Base-by-base conservation (phyloP, 2,329 filamentous ascomycete genomes). In the Colletotrichum endophyticum region DNA sequence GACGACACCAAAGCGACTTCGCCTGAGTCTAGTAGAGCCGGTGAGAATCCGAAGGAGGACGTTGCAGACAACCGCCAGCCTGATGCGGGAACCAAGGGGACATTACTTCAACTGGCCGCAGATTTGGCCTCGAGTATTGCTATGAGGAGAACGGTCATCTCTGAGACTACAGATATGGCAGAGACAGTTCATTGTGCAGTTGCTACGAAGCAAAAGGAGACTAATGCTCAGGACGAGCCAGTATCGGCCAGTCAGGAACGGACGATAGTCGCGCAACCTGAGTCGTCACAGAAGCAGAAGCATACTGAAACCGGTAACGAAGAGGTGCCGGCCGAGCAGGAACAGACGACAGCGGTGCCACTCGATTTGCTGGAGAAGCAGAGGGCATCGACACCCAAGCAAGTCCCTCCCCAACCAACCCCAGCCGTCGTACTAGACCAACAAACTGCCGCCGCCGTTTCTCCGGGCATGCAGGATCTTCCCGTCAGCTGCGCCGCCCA, bases 1-100 rank as follows among this genome's bases (percentile, higher is more conserved):
- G 71, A 74, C 66, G 74, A 70, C 28, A 76, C 74, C 9, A 74
- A 66, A 27, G 74, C 57, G 15, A 76, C 70, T 7, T 70, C 71
- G 22, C 71, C 74, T 8, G 57, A 69, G 57, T 63, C 66, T 8
- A 66, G 16, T 27, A 19, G 27, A 69, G 16, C 8, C 39, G n/a
- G n/a, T 22, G 57, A 53, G 7, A 30, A 11, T n/a, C 15, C 22
- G 5, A 4, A 32, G 19, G 56, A 72, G 22, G 53, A 61, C 3
- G 7, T 62, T 4, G 30, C 15, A n/a, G 22, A 13, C 13, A 16
- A 30, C 32, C 16, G 16, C 32, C 27, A 44, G 6, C 22, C 28
- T n/a, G 34, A 44, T 22, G 13, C 53, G 22, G 53, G 22, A 32
- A 11, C 6, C 66, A 69, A 61, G 34, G 53, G 16, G 9, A n/a